Percentiles rank a stretch among this genome's conserved stretches.
These are phyloP conservation scores for Eucalyptus cloeziana DNA, from an alignment of 345 rosid species.

Conservation along the genomic window DNA sequence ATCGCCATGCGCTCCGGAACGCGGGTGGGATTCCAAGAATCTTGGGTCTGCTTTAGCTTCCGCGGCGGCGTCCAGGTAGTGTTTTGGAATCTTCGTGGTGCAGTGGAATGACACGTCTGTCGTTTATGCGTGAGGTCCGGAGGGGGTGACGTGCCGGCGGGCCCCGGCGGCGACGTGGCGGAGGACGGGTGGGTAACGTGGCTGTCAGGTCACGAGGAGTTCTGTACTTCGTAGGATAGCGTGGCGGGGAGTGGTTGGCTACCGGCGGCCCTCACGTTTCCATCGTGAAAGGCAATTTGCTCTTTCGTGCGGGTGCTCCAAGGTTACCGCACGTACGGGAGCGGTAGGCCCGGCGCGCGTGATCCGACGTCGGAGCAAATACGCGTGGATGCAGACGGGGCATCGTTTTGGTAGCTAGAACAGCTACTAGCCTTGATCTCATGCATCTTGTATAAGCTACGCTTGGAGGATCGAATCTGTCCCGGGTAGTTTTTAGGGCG, in stretches of 20 bases:
- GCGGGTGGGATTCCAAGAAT: neutral
- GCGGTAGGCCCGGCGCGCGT: neutral
- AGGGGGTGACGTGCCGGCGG: neutral
- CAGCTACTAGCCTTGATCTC: neutral
- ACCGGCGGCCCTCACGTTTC: neutral
- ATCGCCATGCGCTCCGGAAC: conserved; percentile 29
- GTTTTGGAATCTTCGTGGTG: neutral
- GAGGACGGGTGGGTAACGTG: neutral
- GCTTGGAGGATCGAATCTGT: fast-evolving
- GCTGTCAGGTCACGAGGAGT: neutral
- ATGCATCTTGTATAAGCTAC: fast-evolving
- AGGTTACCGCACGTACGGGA: neutral
- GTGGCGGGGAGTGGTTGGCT: neutral
- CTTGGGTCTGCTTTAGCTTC: neutral
- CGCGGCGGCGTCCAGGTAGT: neutral
- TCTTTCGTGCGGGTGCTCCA: neutral
- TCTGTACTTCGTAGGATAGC: neutral
- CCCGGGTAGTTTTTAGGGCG: neutral
- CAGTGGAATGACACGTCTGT: neutral
- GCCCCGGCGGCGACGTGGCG: neutral
- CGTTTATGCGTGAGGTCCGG: neutral
- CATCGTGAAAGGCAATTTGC: neutral
- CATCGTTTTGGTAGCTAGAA: neutral
- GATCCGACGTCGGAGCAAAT: neutral
- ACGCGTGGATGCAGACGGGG: neutral